Evolutionary conservation across 306 rosid species (phyloP).

Genomic region (Malus orientalis): DNA sequence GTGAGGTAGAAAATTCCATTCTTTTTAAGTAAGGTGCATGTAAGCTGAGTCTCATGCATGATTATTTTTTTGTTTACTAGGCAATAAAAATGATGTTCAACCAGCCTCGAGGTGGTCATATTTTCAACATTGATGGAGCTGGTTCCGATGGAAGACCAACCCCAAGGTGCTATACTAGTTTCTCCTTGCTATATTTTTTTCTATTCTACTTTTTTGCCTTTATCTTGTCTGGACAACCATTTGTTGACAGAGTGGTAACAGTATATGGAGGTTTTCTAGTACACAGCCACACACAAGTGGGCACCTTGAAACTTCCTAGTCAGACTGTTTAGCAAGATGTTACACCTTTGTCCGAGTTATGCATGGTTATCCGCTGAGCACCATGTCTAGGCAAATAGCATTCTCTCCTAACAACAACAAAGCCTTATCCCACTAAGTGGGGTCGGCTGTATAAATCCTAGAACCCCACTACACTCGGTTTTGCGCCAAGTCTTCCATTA

Average conservation of each 20-base stretch:
- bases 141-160: conserved; percentile 99
- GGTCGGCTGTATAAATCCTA: no score
- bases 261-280: no score
- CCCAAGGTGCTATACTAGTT: conserved; percentile 57
- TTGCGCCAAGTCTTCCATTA: no score
- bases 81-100: conserved; percentile 86
- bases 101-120: conserved; percentile 90
- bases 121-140: conserved; percentile 95
- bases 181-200: neutral
- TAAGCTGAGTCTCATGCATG: conserved; percentile 17
- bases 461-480: no score
- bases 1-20: conserved; percentile 60
- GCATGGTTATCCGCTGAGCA: neutral
- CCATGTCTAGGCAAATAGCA: neutral
- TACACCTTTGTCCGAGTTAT: neutral
- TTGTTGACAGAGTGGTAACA: neutral
- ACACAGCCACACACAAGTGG: neutral
- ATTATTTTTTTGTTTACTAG: conserved; percentile 31
- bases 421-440: no score
- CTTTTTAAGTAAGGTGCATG: conserved; percentile 2
- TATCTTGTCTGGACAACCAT: neutral
- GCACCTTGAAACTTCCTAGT: neutral
- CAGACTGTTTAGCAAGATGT: neutral
- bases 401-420: no score
- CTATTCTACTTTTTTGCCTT: neutral